Evolutionary conservation across 768 basidiomycete genomes (phyloP), one percentile per base, ranked within the genome.

Genomic region (Cubamyces sp.): DNA sequence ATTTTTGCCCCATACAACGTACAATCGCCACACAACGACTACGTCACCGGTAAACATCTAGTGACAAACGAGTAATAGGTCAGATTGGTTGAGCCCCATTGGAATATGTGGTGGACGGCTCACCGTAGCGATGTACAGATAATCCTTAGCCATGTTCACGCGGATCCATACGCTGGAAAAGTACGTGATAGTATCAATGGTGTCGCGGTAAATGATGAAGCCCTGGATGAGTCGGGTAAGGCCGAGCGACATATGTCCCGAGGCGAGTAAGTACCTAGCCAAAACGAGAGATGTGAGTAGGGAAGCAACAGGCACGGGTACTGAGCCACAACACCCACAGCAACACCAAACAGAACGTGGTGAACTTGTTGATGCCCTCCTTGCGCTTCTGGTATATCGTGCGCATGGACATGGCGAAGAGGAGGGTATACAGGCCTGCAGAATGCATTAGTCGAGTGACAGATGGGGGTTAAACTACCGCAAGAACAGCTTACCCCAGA

Each of bases 81-180:
- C 28, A 30, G 18, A 19, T 3, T 12, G 53, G 8, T 12, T 21
- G 5, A 25, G 5, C 9, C 21, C 3, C 21, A n/a, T 30, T 12
- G n/a, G 18, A 3, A 3, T 30, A 5, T 5, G 11, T 19, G 9
- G 14, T 12, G 14, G 3, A 2, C 4, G 12, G 28, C 59, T 14
- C 53, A 65, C 64, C 21, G 46, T 61, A 23, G 59, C 56, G 7
- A 65, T 61, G 54, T 65, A 65, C 14, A 65, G 40, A 19, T 62
- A 42, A 42, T 65, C 64, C 46, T 65, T 65, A 16, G 54, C 57
- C 26, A 61, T 19, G 53, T 65, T 65, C 16, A 65, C 23, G 23
- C 28, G 59, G 12, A 34, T 21, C n/a, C 43, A 54, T 11, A 65
- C 57, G n/a, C 61, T 45, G 37, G 60, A 49, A 30, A 65, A 57